Evolutionary conservation across 2,329 filamentous ascomycete species (phyloP), one percentile per base, ranked within the genome.

Genomic region (Penicillium decumbens): DNA sequence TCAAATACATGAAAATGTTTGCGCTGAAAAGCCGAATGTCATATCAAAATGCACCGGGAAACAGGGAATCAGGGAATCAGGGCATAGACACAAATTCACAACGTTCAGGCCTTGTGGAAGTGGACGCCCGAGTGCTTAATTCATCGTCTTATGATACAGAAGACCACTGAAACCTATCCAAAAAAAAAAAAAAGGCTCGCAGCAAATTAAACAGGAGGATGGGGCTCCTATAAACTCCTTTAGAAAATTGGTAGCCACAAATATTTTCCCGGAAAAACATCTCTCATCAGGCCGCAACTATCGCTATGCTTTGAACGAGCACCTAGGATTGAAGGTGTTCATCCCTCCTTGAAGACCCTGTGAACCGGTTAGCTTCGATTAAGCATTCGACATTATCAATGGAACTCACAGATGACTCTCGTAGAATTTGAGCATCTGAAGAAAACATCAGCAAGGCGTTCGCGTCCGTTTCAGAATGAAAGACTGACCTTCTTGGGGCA

Each of bases 361-460:
- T 6, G 50, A 45, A 45, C 37, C 45, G 48, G 41, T 65, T 54
- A 63, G 58, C 20, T 8, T 8, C 10, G 33, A 18, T n/a, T 13
- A 15, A 23, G 13, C 18, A 12, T 27, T 24, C 1, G 18, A 3
- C n/a, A 10, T 3, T 10, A 24, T 41, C 13, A 4, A 33, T 41
- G 24, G 25, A 62, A 62, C 71, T 66, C 66, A 75, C 72, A 77
- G 61, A 58, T 77, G 74, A 33, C 65, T 59, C 59, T 77, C 75
- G 50, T 77, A 77, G 46, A 77, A 77, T 49, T 69, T 62, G 9
- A 77, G 68, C 74, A 77, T 76, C 67, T 75, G 45, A 39, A 12
- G 7, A 38, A 12, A 1, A 25, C 12, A 38, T 35, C 27, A 47
- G 25, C 13, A 18, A 23, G 33, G 12, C 18, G 10, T 13, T 25